phyloP scores from a whole-genome alignment of 2,329 filamentous ascomycete species.

The Aspergillus transmontanensis region DNA sequence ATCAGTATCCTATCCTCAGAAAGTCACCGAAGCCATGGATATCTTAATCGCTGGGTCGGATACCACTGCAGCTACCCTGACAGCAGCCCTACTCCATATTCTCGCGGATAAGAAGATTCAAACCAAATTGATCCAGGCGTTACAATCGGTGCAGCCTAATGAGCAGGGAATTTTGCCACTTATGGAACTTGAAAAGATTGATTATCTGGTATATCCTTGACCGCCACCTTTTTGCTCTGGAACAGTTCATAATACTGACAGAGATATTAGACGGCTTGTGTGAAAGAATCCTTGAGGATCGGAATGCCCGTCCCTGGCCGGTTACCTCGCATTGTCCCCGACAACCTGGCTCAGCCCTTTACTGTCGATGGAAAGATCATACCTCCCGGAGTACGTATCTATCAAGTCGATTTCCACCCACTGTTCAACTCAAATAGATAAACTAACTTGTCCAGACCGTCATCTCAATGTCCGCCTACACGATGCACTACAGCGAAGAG shows the following conservation, averaged over 20 bases:
- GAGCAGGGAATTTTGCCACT: not conserved
- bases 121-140: not conserved
- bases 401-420: not conserved
- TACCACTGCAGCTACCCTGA: constrained; percentile 16
- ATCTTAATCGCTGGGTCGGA: constrained; percentile 15
- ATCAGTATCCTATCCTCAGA: constrained; percentile 1
- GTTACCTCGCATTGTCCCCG: constrained; percentile 13
- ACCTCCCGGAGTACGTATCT: constrained; percentile 6
- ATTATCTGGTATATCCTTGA: constrained; percentile 2
- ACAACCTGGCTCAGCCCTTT: not conserved
- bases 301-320: constrained; percentile 11
- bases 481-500: constrained; percentile 8
- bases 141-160: not conserved
- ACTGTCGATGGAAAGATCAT: constrained; percentile 9
- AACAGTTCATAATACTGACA: not conserved
- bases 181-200: constrained; percentile 7
- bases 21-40: constrained; percentile 9
- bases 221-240: not conserved
- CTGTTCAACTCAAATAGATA: not conserved
- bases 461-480: constrained; percentile 10
- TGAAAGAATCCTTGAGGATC: constrained; percentile 15
- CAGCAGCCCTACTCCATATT: constrained; percentile 5
- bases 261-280: constrained; percentile 1
- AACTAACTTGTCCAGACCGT: constrained; percentile 1
- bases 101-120: not conserved